Percentiles rank a stretch among this genome's conserved stretches.
phyloP scores from a whole-genome alignment of 371 early-diverging fungal species.

The Rhizopus sp. region DNA sequence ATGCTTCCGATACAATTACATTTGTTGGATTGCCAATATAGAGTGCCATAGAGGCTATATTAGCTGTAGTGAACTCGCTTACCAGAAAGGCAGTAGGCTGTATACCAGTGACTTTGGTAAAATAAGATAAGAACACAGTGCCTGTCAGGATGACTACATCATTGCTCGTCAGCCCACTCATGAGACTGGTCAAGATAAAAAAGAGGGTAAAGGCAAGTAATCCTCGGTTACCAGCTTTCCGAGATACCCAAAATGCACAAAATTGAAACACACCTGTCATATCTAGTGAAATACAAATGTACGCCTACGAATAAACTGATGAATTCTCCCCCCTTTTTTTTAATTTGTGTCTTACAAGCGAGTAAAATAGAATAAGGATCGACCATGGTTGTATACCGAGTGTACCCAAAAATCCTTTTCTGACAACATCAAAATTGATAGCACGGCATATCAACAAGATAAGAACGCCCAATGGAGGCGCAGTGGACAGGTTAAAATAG shows the following conservation, averaged over 20 bases:
- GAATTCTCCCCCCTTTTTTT: neutral
- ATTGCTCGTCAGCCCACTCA: slow-evolving; percentile 78
- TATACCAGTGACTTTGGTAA: slow-evolving; percentile 64
- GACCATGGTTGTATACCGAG: slow-evolving; percentile 76
- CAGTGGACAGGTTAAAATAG: slow-evolving; percentile 65
- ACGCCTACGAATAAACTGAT: slow-evolving; percentile 50
- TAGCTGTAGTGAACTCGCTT: slow-evolving; percentile 72
- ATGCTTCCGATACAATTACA: slow-evolving; percentile 81
- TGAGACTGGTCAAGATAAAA: slow-evolving; percentile 66
- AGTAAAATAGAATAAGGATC: slow-evolving; percentile 74
- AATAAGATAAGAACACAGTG: slow-evolving; percentile 77
- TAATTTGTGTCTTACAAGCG: slow-evolving; percentile 49
- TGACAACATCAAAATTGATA: slow-evolving; percentile 53
- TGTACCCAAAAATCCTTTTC: slow-evolving; percentile 64
- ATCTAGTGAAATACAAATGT: slow-evolving; percentile 84
- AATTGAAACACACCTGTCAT: slow-evolving; percentile 75
- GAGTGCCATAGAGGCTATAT: slow-evolving; percentile 80
- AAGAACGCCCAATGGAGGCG: slow-evolving; percentile 67
- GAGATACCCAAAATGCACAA: slow-evolving; percentile 68
- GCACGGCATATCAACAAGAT: slow-evolving; percentile 60
- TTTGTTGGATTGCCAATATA: slow-evolving; percentile 89
- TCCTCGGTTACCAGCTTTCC: slow-evolving; percentile 60
- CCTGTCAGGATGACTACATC: slow-evolving; percentile 83
- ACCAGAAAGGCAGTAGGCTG: slow-evolving; percentile 67
- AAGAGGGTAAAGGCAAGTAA: slow-evolving; percentile 65